Base-by-base conservation (phyloP, 257 asterid species). In the Mentha longifolia region DNA sequence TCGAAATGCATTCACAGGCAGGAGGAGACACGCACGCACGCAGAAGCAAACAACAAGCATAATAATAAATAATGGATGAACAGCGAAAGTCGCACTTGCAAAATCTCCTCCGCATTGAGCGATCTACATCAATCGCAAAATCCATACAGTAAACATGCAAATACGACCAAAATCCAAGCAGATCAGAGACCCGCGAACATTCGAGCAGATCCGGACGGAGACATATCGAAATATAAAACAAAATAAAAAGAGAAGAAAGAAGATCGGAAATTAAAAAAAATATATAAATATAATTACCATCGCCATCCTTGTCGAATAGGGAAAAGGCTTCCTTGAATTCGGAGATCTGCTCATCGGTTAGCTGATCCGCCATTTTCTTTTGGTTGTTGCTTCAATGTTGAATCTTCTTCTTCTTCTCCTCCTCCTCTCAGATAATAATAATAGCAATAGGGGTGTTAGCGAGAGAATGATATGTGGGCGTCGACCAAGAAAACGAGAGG, bases 291-390 rank as follows among this genome's bases (percentile, higher is more conserved):
- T 13, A 3, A 25, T 45, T 65, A 82, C 89, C 89, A 68, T 85
- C 89, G 68, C 89, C 89, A 69, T 85, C 89, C 85, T 85, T 85
- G 75, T 85, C 89, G 77, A 85, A 85, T 4, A 85, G 87, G 71
- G 89, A 85, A 79, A 85, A 85, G 14, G 89, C 89, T 78, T 85
- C 89, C 84, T 85, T 85, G 76, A 85, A 85, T 76, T 85, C 89
- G 61, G 89, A 85, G 89, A 85, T 85, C 89, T 85, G 89, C 70
- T 85, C 87, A 43, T 82, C 89, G 49, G 89, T 85, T n/a, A 85
- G 84, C 79, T 85, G 89, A 78, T 85, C 89, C 80, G 87, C 87
- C 89, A 85, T 85, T 65, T 49, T 25, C 12, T 1, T n/a, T n/a
- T n/a, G n/a, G n/a, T n/a, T n/a, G n/a, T n/a, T n/a, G n/a, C n/a